phyloP scores from a whole-genome alignment of 495 filamentous ascomycete genomes.

The Tuber microsphaerosporum region DNA sequence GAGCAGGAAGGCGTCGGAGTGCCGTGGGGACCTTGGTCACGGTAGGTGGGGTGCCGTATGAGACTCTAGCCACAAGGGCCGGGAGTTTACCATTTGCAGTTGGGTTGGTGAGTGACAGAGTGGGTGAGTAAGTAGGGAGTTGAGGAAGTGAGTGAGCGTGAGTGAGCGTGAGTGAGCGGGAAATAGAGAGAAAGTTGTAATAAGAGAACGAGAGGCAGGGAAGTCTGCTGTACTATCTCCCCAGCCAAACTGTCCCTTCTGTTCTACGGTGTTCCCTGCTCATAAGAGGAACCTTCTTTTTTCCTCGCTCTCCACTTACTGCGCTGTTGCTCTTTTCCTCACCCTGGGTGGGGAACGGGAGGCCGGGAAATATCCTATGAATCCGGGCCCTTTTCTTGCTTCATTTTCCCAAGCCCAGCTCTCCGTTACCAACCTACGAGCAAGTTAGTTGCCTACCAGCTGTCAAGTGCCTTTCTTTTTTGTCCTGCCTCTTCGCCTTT shows the following conservation, averaged over 20 bases:
- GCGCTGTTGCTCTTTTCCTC: neutral
- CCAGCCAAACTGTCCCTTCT: neutral
- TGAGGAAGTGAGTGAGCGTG: neutral
- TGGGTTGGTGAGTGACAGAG: neutral
- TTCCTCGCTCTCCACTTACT: neutral
- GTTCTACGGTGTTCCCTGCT: neutral
- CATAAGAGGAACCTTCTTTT: neutral
- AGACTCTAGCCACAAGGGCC: constrained; percentile 1
- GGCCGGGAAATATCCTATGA: neutral
- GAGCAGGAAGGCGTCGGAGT: neutral
- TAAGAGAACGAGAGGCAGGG: neutral
- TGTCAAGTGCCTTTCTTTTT: constrained; percentile 4
- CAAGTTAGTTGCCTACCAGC: neutral
- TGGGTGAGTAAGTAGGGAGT: neutral
- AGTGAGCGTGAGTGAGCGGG: neutral
- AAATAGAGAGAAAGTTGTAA: neutral
- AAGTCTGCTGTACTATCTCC: neutral
- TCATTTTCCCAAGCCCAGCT: neutral
- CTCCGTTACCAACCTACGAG: neutral
- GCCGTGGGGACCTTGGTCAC: constrained; percentile 2
- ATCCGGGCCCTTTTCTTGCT: constrained; percentile 1
- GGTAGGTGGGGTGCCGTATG: neutral
- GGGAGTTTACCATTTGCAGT: neutral
- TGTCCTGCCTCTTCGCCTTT: neutral
- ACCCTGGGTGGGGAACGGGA: neutral